Evolutionary conservation across 1,284 basidiomycete species (phyloP), one percentile per base, ranked within the genome.

Genomic region (Moniliella sp.): DNA sequence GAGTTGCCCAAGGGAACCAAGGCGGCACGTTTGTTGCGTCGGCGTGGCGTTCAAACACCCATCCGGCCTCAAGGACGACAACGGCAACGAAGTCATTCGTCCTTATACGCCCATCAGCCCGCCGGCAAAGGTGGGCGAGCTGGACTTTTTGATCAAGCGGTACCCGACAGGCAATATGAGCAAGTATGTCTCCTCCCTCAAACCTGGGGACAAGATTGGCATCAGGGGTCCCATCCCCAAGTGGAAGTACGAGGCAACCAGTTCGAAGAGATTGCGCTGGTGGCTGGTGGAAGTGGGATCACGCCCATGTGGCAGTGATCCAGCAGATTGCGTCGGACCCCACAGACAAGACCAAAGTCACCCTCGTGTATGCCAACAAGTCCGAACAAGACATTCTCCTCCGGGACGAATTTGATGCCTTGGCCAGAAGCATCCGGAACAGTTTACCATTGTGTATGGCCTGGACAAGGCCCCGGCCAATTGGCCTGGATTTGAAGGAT

Each of bases 341-440:
- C 1, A 73, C 78, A 47, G 93, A 97, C 72, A 84, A 77, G 66
- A 94, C 91, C 43, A 83, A 84, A 58, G 88, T 81, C 64, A 88
- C 78, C 30, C 68, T 94, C 35, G 65, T 97, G 50, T 94, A 79
- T 64, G 75, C 78, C 27, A 94, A 94, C 65, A 70, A 82, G 33
- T 94, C 91, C 44, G 78, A 84, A 58, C 67, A 72, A 42, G 88
- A 94, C 61, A 88, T 97, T 47, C 73, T 91, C 30, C 68, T 91
- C 38, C 72, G 73, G 27, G 73, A 81, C 48, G 71, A 83, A 51
- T 72, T 86, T 50, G 80, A 86, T 46, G 25, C 40, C 28, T 40
- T 57, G 26, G 45, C 48, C 30, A 45, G 36, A 10, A 34, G 33
- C 46, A 36, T 15, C 55, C 55, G 13, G 43, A 57, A 11, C 64